Conservation (phyloP, 495 filamentous ascomycete genomes). For the Aspergillus sclerotioniger region DNA sequence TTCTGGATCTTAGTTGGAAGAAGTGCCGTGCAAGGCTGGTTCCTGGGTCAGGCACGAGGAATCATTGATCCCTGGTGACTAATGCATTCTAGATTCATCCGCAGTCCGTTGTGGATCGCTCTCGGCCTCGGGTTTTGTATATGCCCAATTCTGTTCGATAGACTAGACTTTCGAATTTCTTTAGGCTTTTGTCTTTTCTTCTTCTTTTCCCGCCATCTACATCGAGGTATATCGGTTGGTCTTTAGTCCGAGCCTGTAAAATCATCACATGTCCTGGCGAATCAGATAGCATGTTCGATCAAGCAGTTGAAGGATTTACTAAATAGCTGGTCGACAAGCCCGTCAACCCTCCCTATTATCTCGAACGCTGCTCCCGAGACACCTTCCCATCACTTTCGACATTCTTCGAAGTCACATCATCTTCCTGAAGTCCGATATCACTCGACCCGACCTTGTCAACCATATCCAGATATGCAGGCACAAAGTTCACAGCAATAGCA, state of each 20-base stretch:
- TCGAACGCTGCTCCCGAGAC: conserved; percentile 7
- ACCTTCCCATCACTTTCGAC: conserved; percentile 22
- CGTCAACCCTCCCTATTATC: conserved; percentile 12
- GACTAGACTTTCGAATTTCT: neutral
- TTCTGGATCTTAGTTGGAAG: neutral
- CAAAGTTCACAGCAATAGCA: conserved; percentile 61
- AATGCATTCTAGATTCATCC: conserved; percentile 7
- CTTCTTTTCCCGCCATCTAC: no score
- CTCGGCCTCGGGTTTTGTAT: neutral
- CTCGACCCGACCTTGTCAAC: conserved; percentile 59
- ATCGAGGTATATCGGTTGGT: neutral
- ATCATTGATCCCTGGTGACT: conserved; percentile 10
- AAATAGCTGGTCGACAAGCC: neutral
- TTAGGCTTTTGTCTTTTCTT: neutral
- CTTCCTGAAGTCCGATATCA: conserved; percentile 46
- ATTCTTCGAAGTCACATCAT: conserved; percentile 19
- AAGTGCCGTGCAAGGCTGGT: conserved; percentile 13
- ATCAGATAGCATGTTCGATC: neutral
- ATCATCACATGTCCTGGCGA: neutral
- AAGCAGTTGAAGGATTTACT: neutral
- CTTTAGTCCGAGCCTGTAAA: neutral
- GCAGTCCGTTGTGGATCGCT: conserved; percentile 5
- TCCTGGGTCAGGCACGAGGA: conserved; percentile 9
- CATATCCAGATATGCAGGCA: conserved; percentile 55
- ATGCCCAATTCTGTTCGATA: conserved; percentile 5